Evolutionary conservation across 768 basidiomycete species (phyloP), one percentile per base, ranked within the genome.

Genomic region (Porpolomopsis calyptriformis): DNA sequence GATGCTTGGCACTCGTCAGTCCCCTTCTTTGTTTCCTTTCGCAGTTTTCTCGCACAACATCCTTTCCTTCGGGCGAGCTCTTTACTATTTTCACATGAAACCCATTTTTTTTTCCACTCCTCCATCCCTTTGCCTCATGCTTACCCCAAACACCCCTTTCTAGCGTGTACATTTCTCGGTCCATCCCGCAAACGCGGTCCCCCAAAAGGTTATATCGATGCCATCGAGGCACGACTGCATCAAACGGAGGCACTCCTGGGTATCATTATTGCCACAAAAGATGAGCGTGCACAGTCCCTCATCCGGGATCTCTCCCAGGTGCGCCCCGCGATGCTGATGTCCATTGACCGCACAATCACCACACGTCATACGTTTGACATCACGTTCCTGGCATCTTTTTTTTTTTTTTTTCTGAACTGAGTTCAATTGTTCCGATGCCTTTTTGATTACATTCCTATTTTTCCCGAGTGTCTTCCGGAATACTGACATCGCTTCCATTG

Each of bases 161-260:
- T 45, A 85, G 82, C 76, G 16, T 87, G 84, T 57, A 85, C 85
- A 0, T 86, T 84, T 62, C 69, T 86, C 33, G 82, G 82, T 2
- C 83, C 83, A 6, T 85, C 84, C 10, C 76, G 82, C 53, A 85
- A 85, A 59, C 82, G 89, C 52, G 89, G 89, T 2, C 85, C 85
- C 2, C 85, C 87, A n/a, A 89, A 88, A 58, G 90, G 90, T 1
- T 94, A 94, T 69, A 92, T 94, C 57, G 89, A 93, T 56, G 89
- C 89, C 23, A 90, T 94, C 54, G 90, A 94, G 64, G 85, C 85
- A 11, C 78, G 88, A 11, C 67, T 94, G 4, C 91, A 94, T 54
- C 87, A 93, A 57, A 87, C 89, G 14, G 90, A 94, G 60, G 90
- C 90, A 0, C 70, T 94, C 34, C 69, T 94, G 23, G 91, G 89